A percentile compares a stretch with the other conserved stretches of the same genome.
Conservation (phyloP, 192 early-diverging fungal genomes). For the Hyaloraphidium curvatum region DNA sequence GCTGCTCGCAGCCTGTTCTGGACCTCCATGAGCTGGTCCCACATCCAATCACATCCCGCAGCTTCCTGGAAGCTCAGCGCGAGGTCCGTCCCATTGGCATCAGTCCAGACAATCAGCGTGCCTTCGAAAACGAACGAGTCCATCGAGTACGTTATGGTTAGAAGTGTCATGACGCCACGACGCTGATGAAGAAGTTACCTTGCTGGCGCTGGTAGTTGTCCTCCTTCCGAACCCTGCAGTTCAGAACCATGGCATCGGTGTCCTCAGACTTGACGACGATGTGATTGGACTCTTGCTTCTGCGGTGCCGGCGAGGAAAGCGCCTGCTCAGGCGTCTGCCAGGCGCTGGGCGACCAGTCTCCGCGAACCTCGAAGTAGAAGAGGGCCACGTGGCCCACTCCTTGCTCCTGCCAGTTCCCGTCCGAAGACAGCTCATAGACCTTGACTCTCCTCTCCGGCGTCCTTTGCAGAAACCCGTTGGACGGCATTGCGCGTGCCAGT, state of each 20-base stretch:
- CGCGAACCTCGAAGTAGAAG: not conserved
- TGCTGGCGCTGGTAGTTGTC: conserved; percentile 69
- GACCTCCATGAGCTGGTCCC: conserved; percentile 27
- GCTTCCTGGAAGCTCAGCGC: conserved; percentile 86
- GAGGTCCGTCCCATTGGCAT: conserved; percentile 51
- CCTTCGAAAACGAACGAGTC: conserved; percentile 26
- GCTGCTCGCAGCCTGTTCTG: conserved; percentile 4
- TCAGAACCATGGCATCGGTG: conserved; percentile 31
- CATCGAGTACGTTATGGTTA: not conserved
- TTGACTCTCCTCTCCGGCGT: not conserved
- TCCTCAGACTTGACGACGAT: not conserved
- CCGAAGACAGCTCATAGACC: not conserved
- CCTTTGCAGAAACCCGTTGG: too few relatives aligned
- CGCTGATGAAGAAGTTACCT: conserved; percentile 26
- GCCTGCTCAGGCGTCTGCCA: not conserved
- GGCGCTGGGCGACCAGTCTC: not conserved
- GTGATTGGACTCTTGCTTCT: not conserved
- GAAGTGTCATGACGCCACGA: not conserved
- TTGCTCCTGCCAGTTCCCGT: not conserved
- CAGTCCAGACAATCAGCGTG: conserved; percentile 87
- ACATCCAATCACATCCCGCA: conserved; percentile 64
- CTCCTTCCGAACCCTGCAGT: conserved; percentile 48
- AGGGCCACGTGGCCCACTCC: not conserved
- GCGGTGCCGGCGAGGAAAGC: not conserved
- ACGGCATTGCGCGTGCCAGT: too few relatives aligned